Base-by-base conservation (phyloP, 169 alveolate species). In the Cryptosporidium ryanae region DNA sequence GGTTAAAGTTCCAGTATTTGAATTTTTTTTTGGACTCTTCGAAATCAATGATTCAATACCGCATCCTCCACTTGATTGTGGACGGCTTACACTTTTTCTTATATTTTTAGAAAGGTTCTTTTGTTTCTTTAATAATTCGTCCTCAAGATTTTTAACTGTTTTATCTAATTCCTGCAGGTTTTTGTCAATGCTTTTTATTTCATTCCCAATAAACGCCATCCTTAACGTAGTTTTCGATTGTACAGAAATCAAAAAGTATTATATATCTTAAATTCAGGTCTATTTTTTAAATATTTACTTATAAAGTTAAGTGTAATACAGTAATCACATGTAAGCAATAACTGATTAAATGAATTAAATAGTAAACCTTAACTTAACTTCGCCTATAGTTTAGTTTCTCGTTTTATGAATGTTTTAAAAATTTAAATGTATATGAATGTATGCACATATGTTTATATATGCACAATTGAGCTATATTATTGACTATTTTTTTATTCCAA, bases 131-230 rank as follows among this genome's bases (percentile, higher is more conserved):
- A 55, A 25, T 0, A 76, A 31, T 29, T 76, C 87, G 7, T 76
- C 46, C 25, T 76, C 87, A 6, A 76, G 71, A 44, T 59, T 25
- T 21, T 48, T 76, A n/a, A 76, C 87, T 0, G 71, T 61, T 59
- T 64, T 46, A 25, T 25, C 71, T 43, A 76, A 29, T 61, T 59
- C 87, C 10, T 18, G 15, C 12, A 76, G 59, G 23, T 76, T 76
- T 43, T 55, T 70, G 43, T 76, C 87, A 18, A 76, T 55, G 7
- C 29, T 61, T 55, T 18, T 59, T 52, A 76, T 76, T 43, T 76
- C 71, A 43, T 76, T 32, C 18, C 43, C 38, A 61, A n/a, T 61
- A 15, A 21, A 6, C 13, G 21, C 6, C 63, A 52, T n/a, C 5
- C 5, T 21, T 52, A n/a, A 17, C 12, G 27, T 52, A 5, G 63